phyloP scores from a whole-genome alignment of 2,329 filamentous ascomycete genomes.

The Pseudocercospora vitis region DNA sequence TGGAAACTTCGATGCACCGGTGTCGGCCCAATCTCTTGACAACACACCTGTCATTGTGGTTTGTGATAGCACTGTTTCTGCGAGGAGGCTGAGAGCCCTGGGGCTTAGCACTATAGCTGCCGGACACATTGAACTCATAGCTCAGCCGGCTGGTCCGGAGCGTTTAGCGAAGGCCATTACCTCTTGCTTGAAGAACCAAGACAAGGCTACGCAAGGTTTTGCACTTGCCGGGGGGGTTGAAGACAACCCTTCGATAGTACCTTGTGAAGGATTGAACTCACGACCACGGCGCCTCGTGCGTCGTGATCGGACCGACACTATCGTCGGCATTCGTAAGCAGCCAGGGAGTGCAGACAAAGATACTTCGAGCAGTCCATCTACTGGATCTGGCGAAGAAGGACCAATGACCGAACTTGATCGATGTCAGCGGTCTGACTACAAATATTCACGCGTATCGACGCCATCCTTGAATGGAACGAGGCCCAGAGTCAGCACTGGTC shows the following conservation, averaged over 20 bases:
- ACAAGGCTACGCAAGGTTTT: constrained; percentile 2
- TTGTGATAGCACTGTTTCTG: constrained; percentile 30
- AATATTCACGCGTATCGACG: constrained; percentile 24
- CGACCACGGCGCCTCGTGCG: constrained; percentile 7
- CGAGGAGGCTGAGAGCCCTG: constrained; percentile 23
- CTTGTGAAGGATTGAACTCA: constrained; percentile 8
- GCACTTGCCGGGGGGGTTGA: constrained; percentile 19
- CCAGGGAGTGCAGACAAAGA: not conserved
- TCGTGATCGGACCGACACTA: constrained; percentile 14
- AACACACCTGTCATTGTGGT: constrained; percentile 30
- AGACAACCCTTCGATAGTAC: constrained; percentile 17
- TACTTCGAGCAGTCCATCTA: constrained; percentile 6
- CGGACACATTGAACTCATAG: constrained; percentile 28
- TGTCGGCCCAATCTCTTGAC: constrained; percentile 23
- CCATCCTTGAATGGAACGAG: constrained; percentile 24
- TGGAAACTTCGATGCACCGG: constrained; percentile 13
- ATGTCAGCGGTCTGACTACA: constrained; percentile 22
- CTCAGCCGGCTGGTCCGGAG: constrained; percentile 30
- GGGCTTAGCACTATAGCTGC: constrained; percentile 24
- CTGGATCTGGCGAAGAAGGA: constrained; percentile 4
- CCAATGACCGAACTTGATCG: constrained; percentile 16
- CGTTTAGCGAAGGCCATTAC: constrained; percentile 28
- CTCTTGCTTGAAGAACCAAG: constrained; percentile 22
- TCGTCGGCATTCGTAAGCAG: constrained; percentile 7
- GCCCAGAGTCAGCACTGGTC: constrained; percentile 12